A percentile compares a stretch with the other conserved stretches of the same genome.
These are phyloP conservation scores for Artemisia argyi DNA, from an alignment of 129 eudicot genomes.

Conservation along the genomic window DNA sequence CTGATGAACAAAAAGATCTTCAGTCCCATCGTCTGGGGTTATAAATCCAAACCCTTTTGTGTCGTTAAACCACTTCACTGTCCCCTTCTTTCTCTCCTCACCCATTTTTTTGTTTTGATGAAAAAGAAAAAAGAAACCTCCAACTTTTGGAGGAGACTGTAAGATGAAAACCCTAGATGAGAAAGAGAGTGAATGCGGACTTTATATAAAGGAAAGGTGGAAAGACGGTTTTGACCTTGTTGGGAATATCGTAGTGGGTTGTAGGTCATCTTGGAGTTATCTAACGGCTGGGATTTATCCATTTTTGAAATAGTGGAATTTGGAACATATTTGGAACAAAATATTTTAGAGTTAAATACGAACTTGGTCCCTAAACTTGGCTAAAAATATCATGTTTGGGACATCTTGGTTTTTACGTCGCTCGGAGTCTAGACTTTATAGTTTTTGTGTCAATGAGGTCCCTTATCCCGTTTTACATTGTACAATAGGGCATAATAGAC, in stretches of 20 bases:
- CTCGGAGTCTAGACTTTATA: too few species aligned
- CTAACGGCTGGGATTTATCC: neutral
- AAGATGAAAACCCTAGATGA: constrained; percentile 18
- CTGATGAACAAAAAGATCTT: constrained; percentile 84
- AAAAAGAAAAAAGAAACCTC: constrained; percentile 15
- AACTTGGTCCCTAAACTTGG: too few species aligned
- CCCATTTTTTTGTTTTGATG: constrained; percentile 20
- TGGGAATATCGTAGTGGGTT: neutral
- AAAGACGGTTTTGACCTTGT: neutral
- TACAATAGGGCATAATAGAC: too few species aligned
- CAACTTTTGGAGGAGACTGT: too few species aligned
- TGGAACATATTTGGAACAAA: too few species aligned
- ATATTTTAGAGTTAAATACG: too few species aligned
- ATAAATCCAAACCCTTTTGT: constrained; percentile 42
- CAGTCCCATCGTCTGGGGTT: constrained; percentile 64
- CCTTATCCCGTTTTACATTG: too few species aligned
- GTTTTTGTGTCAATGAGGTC: too few species aligned
- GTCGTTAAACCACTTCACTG: constrained; percentile 43
- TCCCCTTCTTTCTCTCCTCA: constrained; percentile 39
- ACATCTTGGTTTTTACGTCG: too few species aligned
- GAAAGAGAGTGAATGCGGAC: neutral
- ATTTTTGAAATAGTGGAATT: too few species aligned
- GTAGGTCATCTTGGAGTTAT: neutral
- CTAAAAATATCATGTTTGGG: too few species aligned
- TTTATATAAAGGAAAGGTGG: constrained; percentile 6